Conservation (phyloP, 306 rosid species). For the Prosopis cineraria region DNA sequence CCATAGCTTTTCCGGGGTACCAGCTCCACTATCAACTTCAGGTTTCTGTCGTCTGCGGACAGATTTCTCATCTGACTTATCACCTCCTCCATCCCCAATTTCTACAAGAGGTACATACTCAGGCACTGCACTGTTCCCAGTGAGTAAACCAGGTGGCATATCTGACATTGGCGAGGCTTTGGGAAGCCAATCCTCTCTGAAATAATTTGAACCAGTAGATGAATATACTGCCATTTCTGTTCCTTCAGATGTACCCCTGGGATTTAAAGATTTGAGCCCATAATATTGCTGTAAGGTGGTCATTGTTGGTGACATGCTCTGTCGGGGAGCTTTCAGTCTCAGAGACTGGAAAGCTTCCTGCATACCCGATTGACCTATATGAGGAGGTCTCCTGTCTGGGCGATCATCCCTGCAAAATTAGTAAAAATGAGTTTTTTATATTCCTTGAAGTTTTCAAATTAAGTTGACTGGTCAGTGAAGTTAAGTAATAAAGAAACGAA, state of each 20-base stretch:
- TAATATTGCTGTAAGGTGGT: slow-evolving; percentile 68
- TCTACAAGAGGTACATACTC: slow-evolving; percentile 44
- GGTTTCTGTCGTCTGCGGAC: slow-evolving; percentile 79
- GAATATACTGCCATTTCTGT: slow-evolving; percentile 66
- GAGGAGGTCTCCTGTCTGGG: slow-evolving; percentile 35
- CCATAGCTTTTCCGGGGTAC: slow-evolving; percentile 56
- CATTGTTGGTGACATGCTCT: slow-evolving; percentile 63
- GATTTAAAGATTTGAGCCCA: slow-evolving; percentile 51
- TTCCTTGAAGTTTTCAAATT: background rate
- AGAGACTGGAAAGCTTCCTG: slow-evolving; percentile 50
- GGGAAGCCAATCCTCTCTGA: slow-evolving; percentile 50
- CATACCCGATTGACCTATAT: slow-evolving; percentile 46
- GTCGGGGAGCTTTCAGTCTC: slow-evolving; percentile 54
- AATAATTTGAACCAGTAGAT: slow-evolving; percentile 47
- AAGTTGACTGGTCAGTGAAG: background rate
- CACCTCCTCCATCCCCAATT: slow-evolving; percentile 52
- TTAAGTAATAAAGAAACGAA: background rate
- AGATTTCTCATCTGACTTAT: slow-evolving; percentile 70
- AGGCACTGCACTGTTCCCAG: slow-evolving; percentile 48
- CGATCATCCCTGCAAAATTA: slow-evolving; percentile 49
- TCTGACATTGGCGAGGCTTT: slow-evolving; percentile 48
- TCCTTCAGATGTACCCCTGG: slow-evolving; percentile 39
- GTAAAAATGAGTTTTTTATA: slow-evolving; percentile 25
- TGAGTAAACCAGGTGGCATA: slow-evolving; percentile 43
- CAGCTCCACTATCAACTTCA: slow-evolving; percentile 57